Base-by-base conservation (phyloP, 2,329 filamentous ascomycete genomes). In the Trichophyton verrucosum region DNA sequence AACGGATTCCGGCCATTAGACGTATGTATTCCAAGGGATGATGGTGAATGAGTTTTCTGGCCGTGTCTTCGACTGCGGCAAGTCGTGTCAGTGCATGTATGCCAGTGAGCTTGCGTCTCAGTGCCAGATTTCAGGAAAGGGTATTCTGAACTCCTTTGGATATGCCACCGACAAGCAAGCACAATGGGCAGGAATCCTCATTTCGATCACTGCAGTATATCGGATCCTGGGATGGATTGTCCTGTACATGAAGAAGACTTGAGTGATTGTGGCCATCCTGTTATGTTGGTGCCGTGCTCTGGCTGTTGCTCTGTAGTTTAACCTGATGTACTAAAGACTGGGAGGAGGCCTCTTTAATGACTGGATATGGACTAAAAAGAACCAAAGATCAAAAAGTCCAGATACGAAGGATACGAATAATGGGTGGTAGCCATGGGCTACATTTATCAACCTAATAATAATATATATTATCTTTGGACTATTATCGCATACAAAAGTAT, bases 11-110 rank as follows among this genome's bases (percentile, higher is more conserved):
- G 17, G 30, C 60, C 17, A 55, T 55, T 58, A 78, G 74, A 78
- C 80, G 47, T 95, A 91, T 67, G 89, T 95, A 2, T 95, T 95
- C 70, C 84, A 92, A 69, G 89, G 88, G 13, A 94, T 95, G 89
- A 94, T 95, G 88, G 85, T 92, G 59, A 95, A 94, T 68, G 88
- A 95, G 75, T 94, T 95, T 71, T 76, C 77, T 0, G 65, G 81
- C 17, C 78, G 88, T 13, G 80, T 76, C 2, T 95, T 88, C 71
- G 71, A 74, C 2, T 92, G 88, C 69, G 74, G 78, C 64, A 63
- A 69, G 0, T 73, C 72, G 0, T 90, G 84, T 66, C 78, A 80
- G 46, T 95, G 89, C 75, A 86, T 89, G 82, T 94, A 86, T 71
- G 73, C 80, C 42, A 86, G 81, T 4, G 78, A 80, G 63, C 70